Evolutionary conservation across 1,139 yeast genomes (phyloP).

Genomic region (Suhomyces atakaporum): DNA sequence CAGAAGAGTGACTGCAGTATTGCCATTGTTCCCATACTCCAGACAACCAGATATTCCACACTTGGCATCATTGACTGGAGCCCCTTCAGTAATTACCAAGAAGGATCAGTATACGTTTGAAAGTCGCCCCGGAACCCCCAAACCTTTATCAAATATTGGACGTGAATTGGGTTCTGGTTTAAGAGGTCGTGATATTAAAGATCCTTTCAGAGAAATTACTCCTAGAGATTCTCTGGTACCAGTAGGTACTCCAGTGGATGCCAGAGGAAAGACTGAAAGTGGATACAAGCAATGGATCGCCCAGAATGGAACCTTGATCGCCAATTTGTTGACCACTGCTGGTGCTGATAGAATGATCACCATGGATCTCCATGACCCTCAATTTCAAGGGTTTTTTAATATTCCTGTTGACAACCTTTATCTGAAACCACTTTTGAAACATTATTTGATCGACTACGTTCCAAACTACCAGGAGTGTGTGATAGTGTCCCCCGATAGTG

Average conservation of each 20-base stretch:
- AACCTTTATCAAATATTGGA: slow-evolving; percentile 38
- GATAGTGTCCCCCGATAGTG: slow-evolving; percentile 93
- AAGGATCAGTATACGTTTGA: slow-evolving; percentile 56
- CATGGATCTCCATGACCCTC: slow-evolving; percentile 96
- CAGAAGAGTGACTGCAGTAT: slow-evolving; percentile 86
- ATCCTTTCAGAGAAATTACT: slow-evolving; percentile 12
- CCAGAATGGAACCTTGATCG: slow-evolving; percentile 90
- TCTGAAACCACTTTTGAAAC: slow-evolving; percentile 80
- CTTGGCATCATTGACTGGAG: slow-evolving; percentile 62
- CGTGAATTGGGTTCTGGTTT: slow-evolving; percentile 2
- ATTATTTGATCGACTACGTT: slow-evolving; percentile 71
- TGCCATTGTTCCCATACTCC: slow-evolving; percentile 94
- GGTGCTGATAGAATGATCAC: slow-evolving; percentile 97
- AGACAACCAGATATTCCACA: slow-evolving; percentile 97
- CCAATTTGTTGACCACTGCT: slow-evolving; percentile 83
- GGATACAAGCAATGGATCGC: slow-evolving; percentile 96
- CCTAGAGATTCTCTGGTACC: slow-evolving; percentile 9
- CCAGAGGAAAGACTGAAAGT: slow-evolving; percentile 46
- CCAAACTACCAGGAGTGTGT: slow-evolving; percentile 79
- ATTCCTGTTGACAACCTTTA: slow-evolving; percentile 91
- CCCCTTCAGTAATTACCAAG: slow-evolving; percentile 44
- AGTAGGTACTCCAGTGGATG: slow-evolving; percentile 28
- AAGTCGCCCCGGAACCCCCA: slow-evolving; percentile 65
- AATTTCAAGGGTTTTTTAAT: slow-evolving; percentile 90
- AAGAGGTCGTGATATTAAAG: slow-evolving; percentile 9